Conservation (phyloP, 495 filamentous ascomycete genomes). For the Rostrohypoxylon terebratum region DNA sequence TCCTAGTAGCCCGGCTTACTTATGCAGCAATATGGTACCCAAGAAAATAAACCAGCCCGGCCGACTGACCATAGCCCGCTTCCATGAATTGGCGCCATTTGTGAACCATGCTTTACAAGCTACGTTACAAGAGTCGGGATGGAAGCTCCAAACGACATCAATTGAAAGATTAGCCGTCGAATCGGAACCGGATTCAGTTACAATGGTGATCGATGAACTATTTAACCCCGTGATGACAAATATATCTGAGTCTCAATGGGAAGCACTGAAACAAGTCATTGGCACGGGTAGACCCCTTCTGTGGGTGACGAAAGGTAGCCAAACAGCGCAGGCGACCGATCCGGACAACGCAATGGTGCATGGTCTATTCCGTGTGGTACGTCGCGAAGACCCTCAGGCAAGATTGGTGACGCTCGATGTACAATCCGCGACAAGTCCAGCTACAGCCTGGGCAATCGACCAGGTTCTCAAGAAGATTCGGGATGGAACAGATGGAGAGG, state of each 20-base stretch:
- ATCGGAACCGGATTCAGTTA: neutral
- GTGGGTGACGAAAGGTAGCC: constrained; percentile 54
- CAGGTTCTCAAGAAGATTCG: constrained; percentile 12
- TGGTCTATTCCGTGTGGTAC: constrained; percentile 48
- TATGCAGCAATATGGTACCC: too few species aligned
- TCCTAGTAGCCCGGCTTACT: too few species aligned
- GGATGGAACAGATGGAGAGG: constrained; percentile 23
- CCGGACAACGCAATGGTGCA: constrained; percentile 42
- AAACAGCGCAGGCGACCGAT: neutral
- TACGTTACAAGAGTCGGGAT: too few species aligned
- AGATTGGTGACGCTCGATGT: constrained; percentile 56
- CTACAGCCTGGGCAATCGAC: constrained; percentile 38
- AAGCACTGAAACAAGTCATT: neutral
- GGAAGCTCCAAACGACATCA: too few species aligned
- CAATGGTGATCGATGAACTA: neutral
- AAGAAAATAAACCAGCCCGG: too few species aligned
- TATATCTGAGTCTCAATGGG: neutral
- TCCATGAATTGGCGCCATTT: too few species aligned
- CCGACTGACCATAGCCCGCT: too few species aligned
- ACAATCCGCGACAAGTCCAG: constrained; percentile 22
- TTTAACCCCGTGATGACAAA: neutral
- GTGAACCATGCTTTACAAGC: too few species aligned
- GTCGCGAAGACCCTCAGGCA: constrained; percentile 49
- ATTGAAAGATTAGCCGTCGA: neutral
- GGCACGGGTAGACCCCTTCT: constrained; percentile 34